These are phyloP conservation scores for Russula compacta DNA, from an alignment of 768 basidiomycete genomes.

Conservation along the genomic window DNA sequence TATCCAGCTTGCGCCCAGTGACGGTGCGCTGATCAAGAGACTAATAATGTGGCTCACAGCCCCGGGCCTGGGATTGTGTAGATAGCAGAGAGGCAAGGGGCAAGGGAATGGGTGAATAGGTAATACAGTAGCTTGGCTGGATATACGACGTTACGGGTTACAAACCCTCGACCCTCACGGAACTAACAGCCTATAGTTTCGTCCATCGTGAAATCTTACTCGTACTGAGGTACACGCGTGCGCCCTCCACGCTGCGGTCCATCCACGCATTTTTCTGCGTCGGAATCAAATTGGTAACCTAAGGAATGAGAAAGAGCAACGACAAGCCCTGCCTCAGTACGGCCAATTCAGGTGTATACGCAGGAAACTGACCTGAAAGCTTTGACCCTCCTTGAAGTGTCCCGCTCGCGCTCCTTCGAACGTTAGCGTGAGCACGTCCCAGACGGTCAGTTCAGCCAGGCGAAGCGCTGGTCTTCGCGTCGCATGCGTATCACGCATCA, in stretches of 20 bases:
- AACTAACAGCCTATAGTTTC: constrained; percentile 17
- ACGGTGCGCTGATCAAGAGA: no score
- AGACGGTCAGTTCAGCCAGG: constrained; percentile 15
- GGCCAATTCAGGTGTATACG: background rate
- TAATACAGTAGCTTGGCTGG: background rate
- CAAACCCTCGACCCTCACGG: background rate
- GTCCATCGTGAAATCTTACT: constrained; percentile 59
- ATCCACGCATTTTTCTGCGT: constrained; percentile 66
- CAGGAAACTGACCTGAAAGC: constrained; percentile 11
- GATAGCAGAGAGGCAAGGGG: background rate
- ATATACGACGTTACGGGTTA: background rate
- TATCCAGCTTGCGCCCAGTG: no score
- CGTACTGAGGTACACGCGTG: constrained; percentile 64
- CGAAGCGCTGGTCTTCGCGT: constrained; percentile 11
- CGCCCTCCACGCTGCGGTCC: constrained; percentile 36
- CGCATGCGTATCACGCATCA: constrained; percentile 15
- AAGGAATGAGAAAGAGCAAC: background rate
- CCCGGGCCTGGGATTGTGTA: no score
- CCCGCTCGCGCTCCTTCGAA: constrained; percentile 11
- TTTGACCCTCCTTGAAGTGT: constrained; percentile 15
- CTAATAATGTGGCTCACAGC: no score
- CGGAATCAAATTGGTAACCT: constrained; percentile 65
- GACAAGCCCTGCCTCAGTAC: background rate
- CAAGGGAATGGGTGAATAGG: background rate
- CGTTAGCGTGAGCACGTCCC: constrained; percentile 15